Conservation (phyloP, 495 filamentous ascomycete species). For the Daldinia loculata region DNA sequence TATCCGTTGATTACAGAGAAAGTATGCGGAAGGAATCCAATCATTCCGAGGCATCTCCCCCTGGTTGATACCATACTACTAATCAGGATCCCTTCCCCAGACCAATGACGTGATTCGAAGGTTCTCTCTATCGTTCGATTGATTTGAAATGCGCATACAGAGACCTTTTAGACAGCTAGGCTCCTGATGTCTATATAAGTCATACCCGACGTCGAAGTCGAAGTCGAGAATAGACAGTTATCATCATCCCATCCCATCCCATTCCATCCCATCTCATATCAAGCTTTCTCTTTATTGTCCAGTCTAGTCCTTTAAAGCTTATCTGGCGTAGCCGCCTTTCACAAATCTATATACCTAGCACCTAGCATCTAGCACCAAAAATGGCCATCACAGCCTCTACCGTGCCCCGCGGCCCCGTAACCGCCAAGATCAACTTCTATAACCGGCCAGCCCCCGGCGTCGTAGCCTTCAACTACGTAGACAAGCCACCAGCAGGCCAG, state of each 20-base stretch:
- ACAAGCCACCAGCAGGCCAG: constrained; percentile 65
- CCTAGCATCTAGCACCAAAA: constrained; percentile 2
- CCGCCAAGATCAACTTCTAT: constrained; percentile 74
- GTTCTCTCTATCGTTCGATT: constrained; percentile 2
- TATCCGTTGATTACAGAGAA: not conserved
- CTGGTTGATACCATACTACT: not conserved
- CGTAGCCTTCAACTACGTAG: constrained; percentile 75
- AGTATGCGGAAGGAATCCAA: not conserved
- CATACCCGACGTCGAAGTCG: constrained; percentile 24
- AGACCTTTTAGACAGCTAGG: not conserved
- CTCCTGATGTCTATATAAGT: constrained; percentile 31
- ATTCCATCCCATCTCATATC: not conserved
- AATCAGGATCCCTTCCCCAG: not conserved
- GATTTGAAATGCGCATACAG: constrained; percentile 21
- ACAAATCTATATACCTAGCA: not conserved
- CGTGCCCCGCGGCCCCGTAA: constrained; percentile 74
- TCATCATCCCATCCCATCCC: not conserved
- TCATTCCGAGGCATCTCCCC: not conserved
- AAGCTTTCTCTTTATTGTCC: not conserved
- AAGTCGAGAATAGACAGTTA: not conserved
- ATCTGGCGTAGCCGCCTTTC: not conserved
- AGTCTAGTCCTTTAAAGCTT: not conserved
- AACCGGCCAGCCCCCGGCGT: constrained; percentile 68
- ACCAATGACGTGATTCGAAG: constrained; percentile 23
- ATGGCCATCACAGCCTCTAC: constrained; percentile 47